Conservation (phyloP, 306 rosid genomes). For the Cucurbita argyrosperma region DNA sequence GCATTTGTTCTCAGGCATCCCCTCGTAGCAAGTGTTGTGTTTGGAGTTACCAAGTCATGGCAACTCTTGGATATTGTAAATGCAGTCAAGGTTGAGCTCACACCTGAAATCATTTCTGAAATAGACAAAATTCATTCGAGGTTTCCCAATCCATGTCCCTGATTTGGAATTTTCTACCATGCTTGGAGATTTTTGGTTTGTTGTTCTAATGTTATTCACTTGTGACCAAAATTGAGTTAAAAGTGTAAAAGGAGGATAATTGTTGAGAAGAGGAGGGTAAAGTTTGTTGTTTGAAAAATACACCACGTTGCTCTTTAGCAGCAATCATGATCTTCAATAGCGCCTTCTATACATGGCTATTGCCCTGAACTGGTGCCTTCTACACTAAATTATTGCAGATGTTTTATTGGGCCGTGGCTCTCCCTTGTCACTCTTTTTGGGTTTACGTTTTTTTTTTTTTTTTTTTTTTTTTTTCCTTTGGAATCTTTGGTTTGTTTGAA, state of each 20-base stretch:
- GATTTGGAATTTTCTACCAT: constrained; percentile 5
- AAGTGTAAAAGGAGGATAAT: neutral
- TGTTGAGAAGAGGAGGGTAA: neutral
- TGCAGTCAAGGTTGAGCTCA: constrained; percentile 47
- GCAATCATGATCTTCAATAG: neutral
- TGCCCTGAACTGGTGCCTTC: no score
- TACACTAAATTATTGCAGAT: no score
- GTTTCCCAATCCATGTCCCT: constrained; percentile 82
- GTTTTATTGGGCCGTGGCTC: no score
- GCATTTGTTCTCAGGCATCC: constrained; percentile 86
- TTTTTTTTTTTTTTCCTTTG: no score
- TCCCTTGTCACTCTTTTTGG: no score
- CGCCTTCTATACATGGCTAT: neutral
- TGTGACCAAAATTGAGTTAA: neutral
- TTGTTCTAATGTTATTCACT: neutral
- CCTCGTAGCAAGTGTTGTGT: constrained; percentile 66
- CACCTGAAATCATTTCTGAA: constrained; percentile 36
- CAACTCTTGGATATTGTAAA: constrained; percentile 52
- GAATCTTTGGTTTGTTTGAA: no score
- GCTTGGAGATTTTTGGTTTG: neutral
- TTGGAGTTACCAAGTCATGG: constrained; percentile 76
- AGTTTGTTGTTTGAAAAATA: neutral
- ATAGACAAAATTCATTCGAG: constrained; percentile 52
- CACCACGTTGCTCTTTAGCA: neutral
- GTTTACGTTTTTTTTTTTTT: no score